Percentiles rank a stretch among this genome's conserved stretches.
These are phyloP conservation scores for Lachancea cidri DNA, from an alignment of 805 yeast genomes.

Conservation along the genomic window DNA sequence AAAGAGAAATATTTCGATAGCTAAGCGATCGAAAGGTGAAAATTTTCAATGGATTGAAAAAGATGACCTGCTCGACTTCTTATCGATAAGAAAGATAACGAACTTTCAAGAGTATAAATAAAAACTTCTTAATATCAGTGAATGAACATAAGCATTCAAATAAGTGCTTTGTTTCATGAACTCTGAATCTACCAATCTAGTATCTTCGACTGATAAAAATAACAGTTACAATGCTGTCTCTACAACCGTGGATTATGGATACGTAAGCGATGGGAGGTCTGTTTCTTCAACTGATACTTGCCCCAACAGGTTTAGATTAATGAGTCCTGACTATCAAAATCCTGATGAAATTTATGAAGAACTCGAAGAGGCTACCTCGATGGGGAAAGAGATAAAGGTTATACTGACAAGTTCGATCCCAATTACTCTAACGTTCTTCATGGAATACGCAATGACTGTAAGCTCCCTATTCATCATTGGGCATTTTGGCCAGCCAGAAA, in stretches of 20 bases:
- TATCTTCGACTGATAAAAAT: background rate
- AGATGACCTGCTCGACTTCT: too few species aligned
- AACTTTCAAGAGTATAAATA: background rate
- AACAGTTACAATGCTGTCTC: constrained; percentile 1
- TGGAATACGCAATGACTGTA: constrained; percentile 67
- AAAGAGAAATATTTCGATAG: background rate
- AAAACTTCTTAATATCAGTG: background rate
- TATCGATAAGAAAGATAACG: background rate
- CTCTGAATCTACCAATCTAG: background rate
- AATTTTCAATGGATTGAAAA: background rate
- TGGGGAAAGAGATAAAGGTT: constrained; percentile 2
- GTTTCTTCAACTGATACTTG: constrained; percentile 9
- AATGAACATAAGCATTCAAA: background rate
- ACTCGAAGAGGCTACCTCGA: constrained; percentile 1
- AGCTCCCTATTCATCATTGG: constrained; percentile 77
- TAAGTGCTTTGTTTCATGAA: background rate
- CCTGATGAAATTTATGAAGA: constrained; percentile 1
- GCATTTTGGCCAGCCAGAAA: constrained; percentile 56
- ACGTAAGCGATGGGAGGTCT: constrained; percentile 12
- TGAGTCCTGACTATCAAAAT: constrained; percentile 11
- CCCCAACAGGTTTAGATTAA: constrained; percentile 5
- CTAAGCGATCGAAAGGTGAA: background rate
- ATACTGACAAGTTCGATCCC: constrained; percentile 5
- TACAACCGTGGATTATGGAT: constrained; percentile 1
- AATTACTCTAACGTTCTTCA: constrained; percentile 43